Percentiles rank a stretch among this genome's conserved stretches.
Conservation (phyloP, 257 asterid genomes). For the Solanum acaule region DNA sequence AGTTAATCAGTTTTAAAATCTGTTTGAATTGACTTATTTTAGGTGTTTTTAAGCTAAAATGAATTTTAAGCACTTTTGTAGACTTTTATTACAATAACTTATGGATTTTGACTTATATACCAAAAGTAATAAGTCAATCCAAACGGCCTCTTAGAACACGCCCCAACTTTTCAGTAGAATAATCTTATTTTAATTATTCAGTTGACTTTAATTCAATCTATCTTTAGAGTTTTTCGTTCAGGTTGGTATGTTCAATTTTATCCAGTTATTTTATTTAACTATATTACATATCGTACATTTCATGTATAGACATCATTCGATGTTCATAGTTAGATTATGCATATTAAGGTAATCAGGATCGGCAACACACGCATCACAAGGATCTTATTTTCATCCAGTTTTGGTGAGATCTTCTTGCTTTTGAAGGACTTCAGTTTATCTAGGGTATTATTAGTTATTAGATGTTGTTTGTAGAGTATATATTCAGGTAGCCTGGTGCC, state of each 20-base stretch:
- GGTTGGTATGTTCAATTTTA: not conserved
- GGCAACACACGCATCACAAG: not conserved
- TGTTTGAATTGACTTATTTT: not conserved
- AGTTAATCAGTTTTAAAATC: too few relatives aligned
- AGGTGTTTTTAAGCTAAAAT: not conserved
- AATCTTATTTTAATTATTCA: too few relatives aligned
- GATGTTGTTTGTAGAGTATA: not conserved
- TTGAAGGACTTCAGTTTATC: not conserved
- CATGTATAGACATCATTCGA: not conserved
- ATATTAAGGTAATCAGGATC: not conserved
- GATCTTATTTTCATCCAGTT: not conserved
- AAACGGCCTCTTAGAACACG: not conserved
- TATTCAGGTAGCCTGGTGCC: not conserved
- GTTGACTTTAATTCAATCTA: not conserved
- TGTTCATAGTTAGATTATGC: fast-evolving
- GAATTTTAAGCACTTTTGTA: not conserved
- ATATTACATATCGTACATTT: not conserved
- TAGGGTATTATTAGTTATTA: not conserved
- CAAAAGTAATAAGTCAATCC: not conserved
- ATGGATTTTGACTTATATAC: not conserved
- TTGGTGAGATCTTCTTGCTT: not conserved
- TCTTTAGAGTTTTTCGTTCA: too few relatives aligned
- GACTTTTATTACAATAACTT: not conserved
- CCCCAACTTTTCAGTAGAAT: not conserved
- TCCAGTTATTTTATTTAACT: not conserved